Conservation (phyloP, 331 rosid species). For the Malus hybrid region DNA sequence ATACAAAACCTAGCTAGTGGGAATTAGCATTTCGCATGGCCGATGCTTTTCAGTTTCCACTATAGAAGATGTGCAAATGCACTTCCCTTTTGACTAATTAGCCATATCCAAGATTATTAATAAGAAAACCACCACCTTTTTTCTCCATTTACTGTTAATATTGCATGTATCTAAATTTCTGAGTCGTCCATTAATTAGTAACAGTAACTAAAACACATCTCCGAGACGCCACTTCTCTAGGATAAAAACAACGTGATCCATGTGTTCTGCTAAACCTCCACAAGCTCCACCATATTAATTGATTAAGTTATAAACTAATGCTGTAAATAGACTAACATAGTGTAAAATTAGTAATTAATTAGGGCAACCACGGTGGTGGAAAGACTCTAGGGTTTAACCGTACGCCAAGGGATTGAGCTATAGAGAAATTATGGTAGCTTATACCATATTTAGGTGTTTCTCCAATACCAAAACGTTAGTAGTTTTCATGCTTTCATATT, state of each 20-base stretch:
- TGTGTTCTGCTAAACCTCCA: neutral
- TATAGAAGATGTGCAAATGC: slow-evolving; percentile 20
- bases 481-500: too few relatives aligned
- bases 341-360: too few relatives aligned
- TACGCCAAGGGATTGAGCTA: too few relatives aligned
- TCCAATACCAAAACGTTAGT: too few relatives aligned
- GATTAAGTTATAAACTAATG: too few relatives aligned
- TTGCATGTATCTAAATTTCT: slow-evolving; percentile 1
- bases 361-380: too few relatives aligned
- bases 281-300: too few relatives aligned
- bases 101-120: neutral
- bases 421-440: too few relatives aligned
- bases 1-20: neutral
- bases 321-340: too few relatives aligned
- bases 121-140: neutral
- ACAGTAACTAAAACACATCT: neutral
- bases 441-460: too few relatives aligned
- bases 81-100: slow-evolving; percentile 10
- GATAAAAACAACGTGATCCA: neutral
- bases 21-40: slow-evolving; percentile 8
- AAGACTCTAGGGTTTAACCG: too few relatives aligned
- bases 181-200: neutral
- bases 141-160: neutral
- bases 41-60: slow-evolving; percentile 21
- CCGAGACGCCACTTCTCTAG: slow-evolving; percentile 17